A percentile compares a stretch with the other conserved stretches of the same genome.
These are phyloP conservation scores for Suillus sp. DNA, from an alignment of 768 basidiomycete genomes.

Conservation along the genomic window DNA sequence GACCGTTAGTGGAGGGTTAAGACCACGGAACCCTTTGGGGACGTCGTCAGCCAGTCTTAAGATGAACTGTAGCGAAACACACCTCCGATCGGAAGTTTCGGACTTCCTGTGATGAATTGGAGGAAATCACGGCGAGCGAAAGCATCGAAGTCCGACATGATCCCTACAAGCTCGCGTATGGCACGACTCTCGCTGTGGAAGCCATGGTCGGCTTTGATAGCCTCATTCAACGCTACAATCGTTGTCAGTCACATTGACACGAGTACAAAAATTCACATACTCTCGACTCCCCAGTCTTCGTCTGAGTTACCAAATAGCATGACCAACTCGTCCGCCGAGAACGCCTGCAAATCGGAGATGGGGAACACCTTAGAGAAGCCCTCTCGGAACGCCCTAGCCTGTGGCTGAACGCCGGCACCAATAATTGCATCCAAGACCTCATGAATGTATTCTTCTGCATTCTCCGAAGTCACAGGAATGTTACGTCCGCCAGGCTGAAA, in stretches of 20 bases:
- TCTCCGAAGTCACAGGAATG: conserved; percentile 79
- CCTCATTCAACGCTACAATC: conserved; percentile 75
- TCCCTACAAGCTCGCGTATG: conserved; percentile 83
- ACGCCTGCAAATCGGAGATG: conserved; percentile 84
- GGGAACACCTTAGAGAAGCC: conserved; percentile 98
- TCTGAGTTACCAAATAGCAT: conserved; percentile 95
- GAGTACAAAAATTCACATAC: conserved; percentile 48
- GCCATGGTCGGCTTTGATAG: conserved; percentile 96
- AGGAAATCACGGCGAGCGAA: conserved; percentile 82
- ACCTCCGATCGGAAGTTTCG: conserved; percentile 96
- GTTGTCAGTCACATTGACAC: conserved; percentile 10
- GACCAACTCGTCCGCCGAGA: conserved; percentile 92
- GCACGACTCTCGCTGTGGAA: conserved; percentile 94
- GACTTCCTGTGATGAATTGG: conserved; percentile 97
- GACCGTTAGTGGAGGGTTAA: conserved; percentile 93
- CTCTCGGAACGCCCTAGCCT: conserved; percentile 90
- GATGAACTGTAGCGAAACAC: conserved; percentile 28
- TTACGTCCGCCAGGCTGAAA: conserved; percentile 75
- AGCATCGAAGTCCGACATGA: conserved; percentile 80
- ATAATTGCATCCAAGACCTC: conserved; percentile 88
- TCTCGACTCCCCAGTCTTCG: conserved; percentile 95
- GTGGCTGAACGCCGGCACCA: conserved; percentile 72
- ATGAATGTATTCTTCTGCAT: conserved; percentile 88
- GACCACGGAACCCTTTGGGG: conserved; percentile 81
- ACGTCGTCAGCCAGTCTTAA: conserved; percentile 8